Percentiles rank a stretch among this genome's conserved stretches.
phyloP scores from a whole-genome alignment of 2,329 filamentous ascomycete species.

The Diaporthe sp. region DNA sequence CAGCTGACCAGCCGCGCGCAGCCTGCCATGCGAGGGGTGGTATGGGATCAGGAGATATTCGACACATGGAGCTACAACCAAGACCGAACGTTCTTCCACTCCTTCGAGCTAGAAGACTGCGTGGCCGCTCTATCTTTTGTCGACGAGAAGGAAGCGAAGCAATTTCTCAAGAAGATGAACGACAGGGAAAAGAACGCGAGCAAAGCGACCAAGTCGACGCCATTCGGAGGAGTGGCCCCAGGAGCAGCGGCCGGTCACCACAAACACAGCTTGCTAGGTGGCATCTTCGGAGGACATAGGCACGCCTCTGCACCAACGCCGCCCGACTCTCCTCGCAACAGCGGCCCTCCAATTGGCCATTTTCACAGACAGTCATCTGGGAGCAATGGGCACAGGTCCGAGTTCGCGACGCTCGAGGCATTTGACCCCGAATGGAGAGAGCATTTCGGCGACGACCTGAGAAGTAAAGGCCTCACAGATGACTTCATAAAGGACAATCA shows the following conservation, averaged over 20 bases:
- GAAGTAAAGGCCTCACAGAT: conserved; percentile 73
- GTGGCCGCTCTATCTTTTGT: conserved; percentile 91
- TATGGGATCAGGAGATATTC: conserved; percentile 99
- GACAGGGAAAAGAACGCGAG: conserved; percentile 96
- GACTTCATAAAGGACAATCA: conserved; percentile 78
- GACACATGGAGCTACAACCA: conserved; percentile 96
- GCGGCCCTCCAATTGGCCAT: conserved; percentile 52
- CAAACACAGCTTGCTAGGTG: conserved; percentile 66
- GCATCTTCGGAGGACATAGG: conserved; percentile 72
- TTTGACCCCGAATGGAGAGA: conserved; percentile 76
- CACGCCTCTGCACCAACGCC: conserved; percentile 71
- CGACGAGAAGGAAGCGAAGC: conserved; percentile 97
- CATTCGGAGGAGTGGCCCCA: conserved; percentile 72
- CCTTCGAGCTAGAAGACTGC: conserved; percentile 95
- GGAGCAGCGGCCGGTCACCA: conserved; percentile 54
- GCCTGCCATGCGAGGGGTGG: conserved; percentile 84
- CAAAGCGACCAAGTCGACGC: conserved; percentile 84
- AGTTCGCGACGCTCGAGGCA: conserved; percentile 73
- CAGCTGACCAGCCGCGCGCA: conserved; percentile 52
- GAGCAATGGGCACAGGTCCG: conserved; percentile 64
- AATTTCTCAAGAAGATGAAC: conserved; percentile 97
- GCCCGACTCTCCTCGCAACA: conserved; percentile 67
- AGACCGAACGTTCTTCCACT: conserved; percentile 97
- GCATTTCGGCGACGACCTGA: conserved; percentile 75
- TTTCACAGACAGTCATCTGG: conserved; percentile 57